Evolutionary conservation across 2,329 filamentous ascomycete species (phyloP), one percentile per base, ranked within the genome.

Genomic region (Diaporthe aspalathi): DNA sequence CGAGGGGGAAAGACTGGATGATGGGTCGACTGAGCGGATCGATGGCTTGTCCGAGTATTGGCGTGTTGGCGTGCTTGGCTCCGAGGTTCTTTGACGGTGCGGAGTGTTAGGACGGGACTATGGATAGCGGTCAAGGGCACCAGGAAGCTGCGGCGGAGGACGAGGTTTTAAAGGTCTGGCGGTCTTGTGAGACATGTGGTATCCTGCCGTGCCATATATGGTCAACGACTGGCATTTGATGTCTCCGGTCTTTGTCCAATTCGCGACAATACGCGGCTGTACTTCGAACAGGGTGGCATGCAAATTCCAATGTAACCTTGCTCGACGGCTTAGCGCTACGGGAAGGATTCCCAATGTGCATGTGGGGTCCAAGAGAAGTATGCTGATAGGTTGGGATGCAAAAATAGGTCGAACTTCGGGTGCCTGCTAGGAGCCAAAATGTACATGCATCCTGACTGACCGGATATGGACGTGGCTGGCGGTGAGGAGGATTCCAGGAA

Each of bases 241-340:
- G 60, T 65, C 60, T 65, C 29, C 60, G 43, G 43, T 27, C n/a
- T 65, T 49, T 38, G 60, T 65, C 43, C n/a, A 35, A 32, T 16
- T 35, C 27, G 49, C 57, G 57, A 38, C 60, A 50, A 38, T 29
- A 35, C n/a, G 29, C 40, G 20, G 16, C n/a, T 50, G 60, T 38
- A 65, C 60, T 24, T 63, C 5, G 43, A 17, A 16, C 20, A 49
- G 60, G 60, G 50, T 65, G 49, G 60, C 60, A 38, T 50, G 29
- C 45, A 38, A 3, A 65, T 65, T 65, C 60, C 60, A 65, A 38
- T 65, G 60, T 20, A 65, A 65, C 60, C 60, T n/a, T 35, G 49
- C 29, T 50, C 8, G 45, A 47, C 60, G 60, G 60, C 60, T 65
- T 50, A 65, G 60, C 45, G 45, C 60, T 65, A 29, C 45, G 45